Evolutionary conservation across 306 rosid species (phyloP).

Genomic region (Quercus rubra): DNA sequence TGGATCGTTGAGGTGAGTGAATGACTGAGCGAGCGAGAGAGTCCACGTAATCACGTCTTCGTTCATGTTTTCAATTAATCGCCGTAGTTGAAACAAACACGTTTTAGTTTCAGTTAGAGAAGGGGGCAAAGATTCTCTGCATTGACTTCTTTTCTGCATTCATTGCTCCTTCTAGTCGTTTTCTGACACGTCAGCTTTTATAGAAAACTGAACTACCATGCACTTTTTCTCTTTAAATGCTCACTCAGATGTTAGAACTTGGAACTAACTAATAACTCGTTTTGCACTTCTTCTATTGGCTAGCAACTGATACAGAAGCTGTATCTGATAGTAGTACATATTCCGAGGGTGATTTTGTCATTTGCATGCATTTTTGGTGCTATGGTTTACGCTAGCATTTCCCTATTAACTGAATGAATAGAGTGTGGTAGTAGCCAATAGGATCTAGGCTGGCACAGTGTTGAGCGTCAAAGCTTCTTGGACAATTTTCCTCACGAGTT

Average conservation of each 20-base stretch:
- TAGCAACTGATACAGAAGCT: background rate
- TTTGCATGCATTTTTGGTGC: background rate
- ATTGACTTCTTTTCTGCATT: background rate
- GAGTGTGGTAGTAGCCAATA: background rate
- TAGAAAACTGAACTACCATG: background rate
- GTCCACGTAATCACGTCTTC: background rate
- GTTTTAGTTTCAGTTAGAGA: constrained; percentile 20
- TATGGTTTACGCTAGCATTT: background rate
- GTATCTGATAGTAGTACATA: no score
- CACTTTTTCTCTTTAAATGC: constrained; percentile 9
- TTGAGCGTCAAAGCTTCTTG: background rate
- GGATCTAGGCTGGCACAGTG: background rate
- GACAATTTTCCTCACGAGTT: background rate
- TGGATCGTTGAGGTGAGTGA: constrained; percentile 77
- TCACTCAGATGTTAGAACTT: background rate
- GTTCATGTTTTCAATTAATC: background rate
- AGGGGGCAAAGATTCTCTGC: constrained; percentile 10
- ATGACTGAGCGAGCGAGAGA: no score
- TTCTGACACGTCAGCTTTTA: constrained; percentile 27
- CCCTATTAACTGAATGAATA: background rate
- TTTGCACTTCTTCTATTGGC: constrained; percentile 15
- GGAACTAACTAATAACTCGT: background rate
- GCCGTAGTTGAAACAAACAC: background rate
- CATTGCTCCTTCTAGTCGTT: background rate
- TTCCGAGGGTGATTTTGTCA: background rate